Conservation (phyloP, 2,329 filamentous ascomycete genomes). For the Septoria linicola region DNA sequence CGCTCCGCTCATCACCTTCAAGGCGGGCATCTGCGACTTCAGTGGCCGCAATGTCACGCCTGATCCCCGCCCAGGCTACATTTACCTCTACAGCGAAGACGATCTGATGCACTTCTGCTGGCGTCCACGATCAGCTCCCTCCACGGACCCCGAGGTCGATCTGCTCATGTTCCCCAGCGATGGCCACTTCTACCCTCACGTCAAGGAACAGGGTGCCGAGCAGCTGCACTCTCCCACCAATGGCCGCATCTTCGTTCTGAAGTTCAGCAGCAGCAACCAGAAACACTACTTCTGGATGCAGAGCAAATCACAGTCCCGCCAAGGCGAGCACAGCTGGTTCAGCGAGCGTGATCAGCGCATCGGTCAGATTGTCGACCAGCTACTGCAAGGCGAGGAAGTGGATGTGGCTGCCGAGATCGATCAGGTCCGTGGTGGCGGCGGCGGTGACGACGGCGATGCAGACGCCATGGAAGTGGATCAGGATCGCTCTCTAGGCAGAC, state of each 20-base stretch:
- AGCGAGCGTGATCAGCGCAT: slow-evolving; percentile 83
- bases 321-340: slow-evolving; percentile 71
- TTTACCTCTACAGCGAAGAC: slow-evolving; percentile 92
- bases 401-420: slow-evolving; percentile 71
- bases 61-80: slow-evolving; percentile 72
- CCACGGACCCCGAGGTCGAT: slow-evolving; percentile 77
- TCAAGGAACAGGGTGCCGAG: slow-evolving; percentile 46
- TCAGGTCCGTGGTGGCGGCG: slow-evolving; percentile 56
- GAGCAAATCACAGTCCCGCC: slow-evolving; percentile 75
- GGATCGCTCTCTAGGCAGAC: slow-evolving; percentile 66
- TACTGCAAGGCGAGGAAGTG: slow-evolving; percentile 87
- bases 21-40: slow-evolving; percentile 80
- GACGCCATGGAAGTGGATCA: slow-evolving; percentile 63
- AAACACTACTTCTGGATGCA: slow-evolving; percentile 96
- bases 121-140: slow-evolving; percentile 71
- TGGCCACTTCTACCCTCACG: slow-evolving; percentile 71
- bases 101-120: slow-evolving; percentile 97
- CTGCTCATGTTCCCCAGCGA: slow-evolving; percentile 92
- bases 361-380: slow-evolving; percentile 77
- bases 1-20: slow-evolving; percentile 88
- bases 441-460: slow-evolving; percentile 54
- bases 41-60: slow-evolving; percentile 67
- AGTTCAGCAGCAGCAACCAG: slow-evolving; percentile 89
- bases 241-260: slow-evolving; percentile 88
- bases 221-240: slow-evolving; percentile 67